Evolutionary conservation across 352 stramenopile genomes (phyloP), one percentile per base, ranked within the genome.

Genomic region (Pythium sp.): DNA sequence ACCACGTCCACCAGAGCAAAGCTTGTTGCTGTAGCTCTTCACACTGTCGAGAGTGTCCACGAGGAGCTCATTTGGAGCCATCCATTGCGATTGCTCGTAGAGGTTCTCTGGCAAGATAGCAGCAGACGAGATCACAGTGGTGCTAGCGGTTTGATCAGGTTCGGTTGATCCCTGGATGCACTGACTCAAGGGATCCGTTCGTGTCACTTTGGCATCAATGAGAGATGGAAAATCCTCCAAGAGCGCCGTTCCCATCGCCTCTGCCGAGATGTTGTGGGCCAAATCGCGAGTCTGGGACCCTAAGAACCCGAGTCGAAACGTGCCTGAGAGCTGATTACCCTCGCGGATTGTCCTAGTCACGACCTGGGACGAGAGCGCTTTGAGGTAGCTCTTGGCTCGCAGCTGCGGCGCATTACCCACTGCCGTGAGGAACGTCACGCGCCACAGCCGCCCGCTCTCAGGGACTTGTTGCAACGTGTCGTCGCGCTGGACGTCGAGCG

Each of bases 361-460:
- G 3, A 92, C 87, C 20, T 79, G 64, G n/a, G 91, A 83, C 3
- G 86, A 83, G 15, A 96, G 72, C 3, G 89, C 92, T 7, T 87
- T 82, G 15, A 98, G 75, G 3, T 82, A 79, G 66, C 90, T 96
- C 15, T 76, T 79, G 0, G 83, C 83, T 18, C 72, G 68, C 12
- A 98, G 78, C 24, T 86, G 83, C n/a, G 75, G 77, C 1, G 96
- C 77, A 66, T 97, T 87, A 2, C 92, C 93, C 3, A 97, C 81
- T 4, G 86, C 81, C 15, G 86, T 93, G 20, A 84, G 62, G 66
- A 98, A 99, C 4, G 93, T 98, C 26, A 98, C 84, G 1, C 82
- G 87, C 94, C 95, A 99, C 22, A 90, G 71, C 8, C 85, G 78
- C 2, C 84, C 85, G 22, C 90, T 87, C 66, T 93, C 77, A 0